A percentile compares a stretch with the other conserved stretches of the same genome.
Conservation (phyloP, 1,284 basidiomycete genomes). For the Leucoagaricus sp. region DNA sequence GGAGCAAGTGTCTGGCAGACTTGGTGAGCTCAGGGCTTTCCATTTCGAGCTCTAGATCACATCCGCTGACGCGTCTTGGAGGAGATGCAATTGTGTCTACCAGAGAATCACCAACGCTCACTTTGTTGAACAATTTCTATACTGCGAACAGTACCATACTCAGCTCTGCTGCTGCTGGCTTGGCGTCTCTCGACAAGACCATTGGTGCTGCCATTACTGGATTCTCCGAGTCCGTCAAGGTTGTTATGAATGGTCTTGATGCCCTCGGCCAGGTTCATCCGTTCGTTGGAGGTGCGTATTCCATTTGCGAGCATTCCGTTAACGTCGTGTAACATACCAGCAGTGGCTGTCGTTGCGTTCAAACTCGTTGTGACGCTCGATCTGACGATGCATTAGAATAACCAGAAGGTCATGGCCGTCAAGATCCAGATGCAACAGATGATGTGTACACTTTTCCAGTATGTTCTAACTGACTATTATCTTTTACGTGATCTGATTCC, state of each 20-base stretch:
- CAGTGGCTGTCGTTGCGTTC: slow-evolving; percentile 47
- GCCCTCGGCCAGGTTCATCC: slow-evolving; percentile 8
- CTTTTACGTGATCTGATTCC: neutral
- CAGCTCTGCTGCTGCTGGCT: neutral
- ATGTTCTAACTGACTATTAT: slow-evolving; percentile 27
- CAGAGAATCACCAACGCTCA: neutral
- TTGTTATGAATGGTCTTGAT: slow-evolving; percentile 10
- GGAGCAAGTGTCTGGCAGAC: neutral
- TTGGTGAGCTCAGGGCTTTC: neutral
- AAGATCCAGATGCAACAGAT: slow-evolving; percentile 48
- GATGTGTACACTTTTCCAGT: slow-evolving; percentile 44
- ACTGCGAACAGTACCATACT: neutral
- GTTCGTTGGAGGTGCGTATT: slow-evolving; percentile 7
- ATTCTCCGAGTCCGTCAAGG: slow-evolving; percentile 6
- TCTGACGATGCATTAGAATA: slow-evolving; percentile 42
- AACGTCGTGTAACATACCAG: neutral
- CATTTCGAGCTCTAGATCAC: neutral
- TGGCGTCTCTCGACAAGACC: slow-evolving; percentile 7
- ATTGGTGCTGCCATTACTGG: slow-evolving; percentile 7
- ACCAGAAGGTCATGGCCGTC: slow-evolving; percentile 42
- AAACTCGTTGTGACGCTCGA: slow-evolving; percentile 42
- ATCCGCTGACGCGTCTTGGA: neutral
- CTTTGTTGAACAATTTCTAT: slow-evolving; percentile 2
- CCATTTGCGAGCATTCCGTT: neutral
- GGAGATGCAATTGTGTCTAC: neutral